Evolutionary conservation across 2,329 filamentous ascomycete species (phyloP), one percentile per base, ranked within the genome.

Genomic region (Aspergillus sp.): DNA sequence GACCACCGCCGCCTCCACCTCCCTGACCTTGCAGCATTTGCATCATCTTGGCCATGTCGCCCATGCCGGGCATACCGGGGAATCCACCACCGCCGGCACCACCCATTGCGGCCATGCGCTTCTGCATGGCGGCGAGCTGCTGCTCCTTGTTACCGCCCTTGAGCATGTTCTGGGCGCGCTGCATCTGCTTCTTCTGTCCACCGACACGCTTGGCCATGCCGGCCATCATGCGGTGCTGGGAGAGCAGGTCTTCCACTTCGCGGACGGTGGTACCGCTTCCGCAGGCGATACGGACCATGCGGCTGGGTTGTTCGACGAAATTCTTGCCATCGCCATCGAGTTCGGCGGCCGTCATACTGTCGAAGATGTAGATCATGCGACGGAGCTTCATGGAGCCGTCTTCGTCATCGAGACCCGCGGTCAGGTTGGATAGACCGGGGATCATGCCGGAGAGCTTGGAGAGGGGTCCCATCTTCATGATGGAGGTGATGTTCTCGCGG

Each of bases 181-280:
- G 92, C 89, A 98, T 96, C 74, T 97, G 96, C 81, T 95, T 95
- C 90, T 96, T 96, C 75, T 91, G 93, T 41, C 93, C 93, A 60
- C 95, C 94, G 87, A 99, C 96, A 81, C 96, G 96, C 88, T 98
- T 99, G 52, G 95, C 95, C 92, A 99, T 97, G 60, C 91, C 91
- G 0, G 92, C 91, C 95, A 99, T 99, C 90, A 98, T 96, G 69
- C 91, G 89, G 76, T 98, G 94, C 78, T 99, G 95, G 0, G 93
- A 96, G n/a, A 99, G 85, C 6, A 99, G 82, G 72, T 99, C 95
- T 77, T 99, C 95, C 15, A 99, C 92, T 76, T 99, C 95, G 23
- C 86, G 86, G 2, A 99, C 95, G 41, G 86, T 91, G 0, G 95
- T 98, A 32, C 95, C 95, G 5, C 90, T 95, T 0, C 95, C 95